Base-by-base conservation (phyloP, 495 filamentous ascomycete genomes). In the Aspergillus haitiensis region DNA sequence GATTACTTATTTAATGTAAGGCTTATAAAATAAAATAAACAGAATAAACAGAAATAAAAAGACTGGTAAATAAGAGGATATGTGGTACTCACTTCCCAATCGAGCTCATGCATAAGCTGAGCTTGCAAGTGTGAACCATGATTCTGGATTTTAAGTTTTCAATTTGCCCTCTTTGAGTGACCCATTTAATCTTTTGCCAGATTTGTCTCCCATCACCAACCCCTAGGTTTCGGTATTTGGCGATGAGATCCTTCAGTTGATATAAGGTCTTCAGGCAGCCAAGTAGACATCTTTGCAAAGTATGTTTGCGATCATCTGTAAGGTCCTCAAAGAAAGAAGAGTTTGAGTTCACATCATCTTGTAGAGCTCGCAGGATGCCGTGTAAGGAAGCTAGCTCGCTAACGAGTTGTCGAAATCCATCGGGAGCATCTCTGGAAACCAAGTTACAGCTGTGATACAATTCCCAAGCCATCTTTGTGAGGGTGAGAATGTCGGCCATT, bases 141-240 rank as follows among this genome's bases (percentile, higher is more conserved):
- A 77, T 64, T 40, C 71, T 72, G 2, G 71, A 72, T 54, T 67
- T 75, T 9, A 76, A 59, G 12, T 73, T 64, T 27, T 70, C 65
- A 50, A 78, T 67, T 11, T 75, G 66, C 13, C 55, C 58, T 49
- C 67, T 64, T 52, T 76, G 72, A 21, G 67, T 69, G 9, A 44
- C 60, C 72, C 74, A 76, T 58, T 71, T 69, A 27, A 76, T 50
- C 56, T 62, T 73, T 48, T 68, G 67, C 75, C 74, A 76, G 27
- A 75, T 70, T 7, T 58, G 54, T 8, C 58, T 64, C 16, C 72
- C 71, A 50, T 73, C 73, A 0, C 66, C 61, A 6, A 65, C 58
- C 3, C 67, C 69, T 36, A 72, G 45, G 16, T 65, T 59, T 52
- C 64, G 52, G 47, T 75, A 75, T 34, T 55, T 67, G 13, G 52